Percentiles rank a stretch among this genome's conserved stretches.
phyloP scores from a whole-genome alignment of 495 filamentous ascomycete species.

The Penicillium waksmanii region DNA sequence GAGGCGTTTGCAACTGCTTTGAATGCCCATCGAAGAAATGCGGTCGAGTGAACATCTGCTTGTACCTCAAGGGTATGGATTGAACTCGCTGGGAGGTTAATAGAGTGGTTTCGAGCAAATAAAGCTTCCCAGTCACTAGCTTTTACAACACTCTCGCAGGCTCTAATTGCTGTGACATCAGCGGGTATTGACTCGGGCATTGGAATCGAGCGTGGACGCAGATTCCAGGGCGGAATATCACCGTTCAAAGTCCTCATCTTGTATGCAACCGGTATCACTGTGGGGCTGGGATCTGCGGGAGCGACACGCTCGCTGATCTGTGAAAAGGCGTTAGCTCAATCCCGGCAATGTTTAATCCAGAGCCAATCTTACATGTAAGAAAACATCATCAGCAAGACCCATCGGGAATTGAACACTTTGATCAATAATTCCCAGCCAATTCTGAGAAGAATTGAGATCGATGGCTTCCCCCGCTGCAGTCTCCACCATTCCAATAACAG shows the following conservation, averaged over 20 bases:
- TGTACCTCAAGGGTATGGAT: slow-evolving; percentile 38
- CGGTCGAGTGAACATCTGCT: slow-evolving; percentile 41
- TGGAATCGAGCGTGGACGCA: slow-evolving; percentile 37
- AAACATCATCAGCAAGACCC: slow-evolving; percentile 41
- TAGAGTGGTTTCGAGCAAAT: slow-evolving; percentile 7
- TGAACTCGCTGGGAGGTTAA: slow-evolving; percentile 27
- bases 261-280: slow-evolving; percentile 26
- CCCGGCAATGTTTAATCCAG: not conserved
- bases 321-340: not conserved
- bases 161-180: slow-evolving; percentile 24
- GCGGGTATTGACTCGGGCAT: slow-evolving; percentile 32
- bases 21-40: slow-evolving; percentile 40
- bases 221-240: slow-evolving; percentile 39
- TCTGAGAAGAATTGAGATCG: slow-evolving; percentile 24
- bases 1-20: slow-evolving; percentile 17
- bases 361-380: slow-evolving; percentile 40
- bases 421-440: slow-evolving; percentile 33
- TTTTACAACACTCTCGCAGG: slow-evolving; percentile 25
- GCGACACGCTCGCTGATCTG: slow-evolving; percentile 43
- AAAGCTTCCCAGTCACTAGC: slow-evolving; percentile 26
- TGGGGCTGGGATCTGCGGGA: slow-evolving; percentile 9
- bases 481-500: slow-evolving; percentile 31
- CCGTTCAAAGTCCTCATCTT: slow-evolving; percentile 39
- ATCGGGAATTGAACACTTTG: slow-evolving; percentile 35
- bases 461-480: slow-evolving; percentile 16